These are phyloP conservation scores for Citrus inodora DNA, from an alignment of 345 rosid genomes.

Conservation along the genomic window DNA sequence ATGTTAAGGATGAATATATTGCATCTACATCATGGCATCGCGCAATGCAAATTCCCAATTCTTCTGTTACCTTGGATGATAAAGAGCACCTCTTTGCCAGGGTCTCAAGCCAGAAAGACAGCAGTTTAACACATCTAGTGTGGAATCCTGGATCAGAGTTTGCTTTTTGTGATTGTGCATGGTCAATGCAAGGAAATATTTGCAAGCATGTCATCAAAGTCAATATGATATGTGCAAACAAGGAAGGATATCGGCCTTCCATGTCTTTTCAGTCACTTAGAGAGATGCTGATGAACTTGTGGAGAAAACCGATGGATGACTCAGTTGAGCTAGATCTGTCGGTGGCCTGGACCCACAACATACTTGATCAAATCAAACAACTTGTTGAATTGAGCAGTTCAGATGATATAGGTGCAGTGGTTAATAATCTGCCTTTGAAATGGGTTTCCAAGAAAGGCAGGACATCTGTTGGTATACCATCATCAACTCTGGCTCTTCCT, in stretches of 20 bases:
- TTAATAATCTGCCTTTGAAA: slow-evolving; percentile 59
- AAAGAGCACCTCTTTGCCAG: slow-evolving; percentile 50
- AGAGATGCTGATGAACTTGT: slow-evolving; percentile 45
- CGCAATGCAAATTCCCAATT: slow-evolving; percentile 77
- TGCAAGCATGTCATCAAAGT: slow-evolving; percentile 96
- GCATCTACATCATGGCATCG: slow-evolving; percentile 95
- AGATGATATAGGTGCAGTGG: slow-evolving; percentile 53
- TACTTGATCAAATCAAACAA: slow-evolving; percentile 76
- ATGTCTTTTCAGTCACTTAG: slow-evolving; percentile 67
- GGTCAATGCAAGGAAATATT: slow-evolving; percentile 91
- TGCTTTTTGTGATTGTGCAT: slow-evolving; percentile 80
- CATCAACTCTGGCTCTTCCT: slow-evolving; percentile 41
- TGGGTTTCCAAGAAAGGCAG: slow-evolving; percentile 82
- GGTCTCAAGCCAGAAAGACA: slow-evolving; percentile 67
- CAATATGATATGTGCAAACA: slow-evolving; percentile 56
- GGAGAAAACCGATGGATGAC: slow-evolving; percentile 73
- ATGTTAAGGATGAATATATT: slow-evolving; percentile 85
- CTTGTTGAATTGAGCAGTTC: slow-evolving; percentile 58
- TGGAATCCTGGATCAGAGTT: slow-evolving; percentile 97
- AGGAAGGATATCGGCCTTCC: slow-evolving; percentile 38
- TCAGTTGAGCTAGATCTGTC: slow-evolving; percentile 68
- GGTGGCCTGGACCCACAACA: slow-evolving; percentile 71
- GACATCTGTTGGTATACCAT: slow-evolving; percentile 72
- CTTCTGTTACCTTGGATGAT: slow-evolving; percentile 60
- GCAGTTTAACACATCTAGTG: slow-evolving; percentile 44